Evolutionary conservation across 116 monocot species (phyloP), one percentile per base, ranked within the genome.

Genomic region (Phalaenopsis hybrid): DNA sequence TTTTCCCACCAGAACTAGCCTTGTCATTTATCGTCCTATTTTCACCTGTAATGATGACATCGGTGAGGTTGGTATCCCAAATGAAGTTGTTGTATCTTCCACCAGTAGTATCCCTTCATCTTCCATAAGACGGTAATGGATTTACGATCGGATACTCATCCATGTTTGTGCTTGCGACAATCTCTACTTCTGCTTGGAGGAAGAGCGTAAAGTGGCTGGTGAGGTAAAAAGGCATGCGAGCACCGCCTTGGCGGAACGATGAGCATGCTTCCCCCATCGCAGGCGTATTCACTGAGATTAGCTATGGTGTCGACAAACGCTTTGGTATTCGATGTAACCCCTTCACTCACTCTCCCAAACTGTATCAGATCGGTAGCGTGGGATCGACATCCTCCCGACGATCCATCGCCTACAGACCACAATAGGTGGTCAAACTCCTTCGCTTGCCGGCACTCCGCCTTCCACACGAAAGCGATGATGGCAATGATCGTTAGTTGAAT

Each of bases 21-120:
- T 81, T 92, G 92, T 90, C 92, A 20, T 92, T 78, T 50, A 92
- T 87, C 31, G 89, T 92, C 52, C 92, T 90, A 74, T 92, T 92
- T 20, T 86, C 75, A 90, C 96, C 96, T 48, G 94, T 94, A 69
- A 96, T 89, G 80, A 89, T 70, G 23, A 96, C 92, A 83, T 96
- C 94, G n/a, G 96, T 96, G 82, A 96, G 96, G 75, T 96, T 92
- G 33, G 82, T 79, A 37, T 90, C 93, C 50, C 78, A 43, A 43
- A 96, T 93, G 82, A 96, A 88, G 82, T 89, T 93, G 84, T 85
- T 90, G 87, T 86, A 90, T 61, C 96, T 89, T 67, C 90, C 89
- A 20, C 96, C 94, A 43, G 85, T 74, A 6, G 81, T 46, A 58
- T 96, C 96, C 82, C 96, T 89, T 78, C 96, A 94, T 83, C 92